phyloP scores from a whole-genome alignment of 2,329 filamentous ascomycete genomes.

The Annulohypoxylon truncatum region DNA sequence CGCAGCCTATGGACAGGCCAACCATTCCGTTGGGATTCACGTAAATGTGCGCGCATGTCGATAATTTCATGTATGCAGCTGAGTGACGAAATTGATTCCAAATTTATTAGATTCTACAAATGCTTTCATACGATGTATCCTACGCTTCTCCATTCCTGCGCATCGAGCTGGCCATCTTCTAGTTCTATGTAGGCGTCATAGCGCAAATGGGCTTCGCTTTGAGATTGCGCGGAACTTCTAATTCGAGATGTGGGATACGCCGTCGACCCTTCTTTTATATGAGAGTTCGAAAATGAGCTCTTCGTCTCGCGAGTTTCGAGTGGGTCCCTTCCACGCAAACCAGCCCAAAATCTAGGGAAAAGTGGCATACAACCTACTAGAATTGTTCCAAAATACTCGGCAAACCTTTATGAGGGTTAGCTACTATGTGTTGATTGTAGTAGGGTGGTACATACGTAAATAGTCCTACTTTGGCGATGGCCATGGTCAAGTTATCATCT shows the following conservation, averaged over 20 bases:
- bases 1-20: background rate
- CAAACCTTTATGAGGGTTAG: conserved; percentile 1
- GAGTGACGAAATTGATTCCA: background rate
- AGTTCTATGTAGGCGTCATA: conserved; percentile 7
- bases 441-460: conserved; percentile 8
- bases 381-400: conserved; percentile 23
- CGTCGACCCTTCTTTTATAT: background rate
- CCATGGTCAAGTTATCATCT: conserved; percentile 14
- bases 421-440: background rate
- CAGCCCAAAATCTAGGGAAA: conserved; percentile 19
- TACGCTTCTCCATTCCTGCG: background rate
- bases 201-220: background rate
- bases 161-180: background rate
- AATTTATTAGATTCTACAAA: background rate
- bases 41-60: background rate
- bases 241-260: background rate
- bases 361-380: conserved; percentile 20
- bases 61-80: background rate
- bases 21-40: background rate
- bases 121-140: background rate
- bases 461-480: conserved; percentile 15
- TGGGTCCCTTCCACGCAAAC: background rate
- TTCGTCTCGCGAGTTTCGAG: background rate
- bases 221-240: background rate
- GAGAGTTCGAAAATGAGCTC: conserved; percentile 11